A percentile compares a stretch with the other conserved stretches of the same genome.
Evolutionary conservation across 345 rosid genomes (phyloP).

Genomic region (Lagerstroemia speciosa): DNA sequence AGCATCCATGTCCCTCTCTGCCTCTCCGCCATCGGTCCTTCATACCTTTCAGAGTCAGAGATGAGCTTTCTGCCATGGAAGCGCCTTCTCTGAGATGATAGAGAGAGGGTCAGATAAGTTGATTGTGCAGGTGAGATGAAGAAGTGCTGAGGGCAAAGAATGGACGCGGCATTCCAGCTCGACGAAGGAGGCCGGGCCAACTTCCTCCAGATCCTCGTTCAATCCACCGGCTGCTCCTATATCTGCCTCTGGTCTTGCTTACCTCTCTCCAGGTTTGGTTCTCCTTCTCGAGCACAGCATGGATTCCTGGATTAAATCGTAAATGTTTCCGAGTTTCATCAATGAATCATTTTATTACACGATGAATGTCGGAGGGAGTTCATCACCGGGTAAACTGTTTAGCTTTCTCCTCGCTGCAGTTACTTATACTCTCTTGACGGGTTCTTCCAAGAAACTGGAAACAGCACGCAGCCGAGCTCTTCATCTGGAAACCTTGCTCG

Average conservation of each 20-base stretch:
- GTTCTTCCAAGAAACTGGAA: conserved; percentile 25
- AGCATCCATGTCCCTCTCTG: background rate
- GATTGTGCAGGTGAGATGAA: background rate
- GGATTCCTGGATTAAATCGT: too few species aligned
- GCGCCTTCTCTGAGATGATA: background rate
- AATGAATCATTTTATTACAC: background rate
- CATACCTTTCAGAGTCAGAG: background rate
- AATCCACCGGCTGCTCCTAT: conserved; percentile 42
- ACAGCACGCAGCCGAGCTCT: conserved; percentile 25
- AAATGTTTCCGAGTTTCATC: too few species aligned
- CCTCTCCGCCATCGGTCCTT: background rate
- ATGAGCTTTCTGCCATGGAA: background rate
- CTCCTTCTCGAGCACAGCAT: background rate
- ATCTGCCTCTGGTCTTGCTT: conserved; percentile 54
- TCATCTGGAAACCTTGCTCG: conserved; percentile 36
- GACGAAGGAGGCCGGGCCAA: conserved; percentile 29
- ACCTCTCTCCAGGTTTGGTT: conserved; percentile 21
- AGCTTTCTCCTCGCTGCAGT: conserved; percentile 24
- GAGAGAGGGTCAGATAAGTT: background rate
- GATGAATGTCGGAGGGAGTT: too few species aligned
- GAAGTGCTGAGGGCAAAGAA: background rate
- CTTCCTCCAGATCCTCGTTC: conserved; percentile 38
- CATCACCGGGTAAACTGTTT: too few species aligned
- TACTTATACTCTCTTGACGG: conserved; percentile 46
- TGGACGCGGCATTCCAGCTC: conserved; percentile 49